Evolutionary conservation across 2,329 filamentous ascomycete genomes (phyloP).

Genomic region (Penicillium verrucosum): DNA sequence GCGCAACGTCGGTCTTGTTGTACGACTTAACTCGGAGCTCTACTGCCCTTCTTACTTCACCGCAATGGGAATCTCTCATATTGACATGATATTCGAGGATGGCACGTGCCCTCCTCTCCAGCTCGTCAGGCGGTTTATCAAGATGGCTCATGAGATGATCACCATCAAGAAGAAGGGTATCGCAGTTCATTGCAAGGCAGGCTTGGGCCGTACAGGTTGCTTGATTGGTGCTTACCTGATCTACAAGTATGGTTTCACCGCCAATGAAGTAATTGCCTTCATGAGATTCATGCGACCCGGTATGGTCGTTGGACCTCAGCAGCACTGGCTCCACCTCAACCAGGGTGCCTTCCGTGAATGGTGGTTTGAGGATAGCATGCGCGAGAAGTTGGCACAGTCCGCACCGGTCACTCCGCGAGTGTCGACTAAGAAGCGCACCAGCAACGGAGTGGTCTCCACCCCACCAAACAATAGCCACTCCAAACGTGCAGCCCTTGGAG

Average conservation of each 20-base stretch:
- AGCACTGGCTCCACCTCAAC: constrained; percentile 98
- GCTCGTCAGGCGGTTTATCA: constrained; percentile 92
- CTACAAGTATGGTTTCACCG: constrained; percentile 94
- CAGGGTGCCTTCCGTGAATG: constrained; percentile 97
- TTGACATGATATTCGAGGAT: constrained; percentile 99
- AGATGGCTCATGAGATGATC: constrained; percentile 91
- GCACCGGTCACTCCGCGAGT: constrained; percentile 55
- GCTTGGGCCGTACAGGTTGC: constrained; percentile 90
- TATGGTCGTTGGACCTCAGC: constrained; percentile 97
- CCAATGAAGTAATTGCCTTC: constrained; percentile 94
- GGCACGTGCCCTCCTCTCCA: constrained; percentile 88
- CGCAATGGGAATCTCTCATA: constrained; percentile 86
- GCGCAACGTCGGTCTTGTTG: constrained; percentile 86
- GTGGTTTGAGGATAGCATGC: constrained; percentile 79
- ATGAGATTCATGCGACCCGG: constrained; percentile 99
- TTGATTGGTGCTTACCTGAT: constrained; percentile 97
- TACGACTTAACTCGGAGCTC: constrained; percentile 89
- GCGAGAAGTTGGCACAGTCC: constrained; percentile 73
- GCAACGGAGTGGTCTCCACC: constrained; percentile 71
- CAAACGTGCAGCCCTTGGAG: constrained; percentile 81
- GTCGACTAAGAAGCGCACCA: constrained; percentile 60
- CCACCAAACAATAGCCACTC: constrained; percentile 76
- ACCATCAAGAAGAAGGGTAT: constrained; percentile 87
- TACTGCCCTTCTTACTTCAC: constrained; percentile 98
- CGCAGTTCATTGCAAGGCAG: constrained; percentile 97